Percentiles rank a stretch among this genome's conserved stretches.
Evolutionary conservation across 1,284 basidiomycete genomes (phyloP).

Genomic region (Marasmius oreades): DNA sequence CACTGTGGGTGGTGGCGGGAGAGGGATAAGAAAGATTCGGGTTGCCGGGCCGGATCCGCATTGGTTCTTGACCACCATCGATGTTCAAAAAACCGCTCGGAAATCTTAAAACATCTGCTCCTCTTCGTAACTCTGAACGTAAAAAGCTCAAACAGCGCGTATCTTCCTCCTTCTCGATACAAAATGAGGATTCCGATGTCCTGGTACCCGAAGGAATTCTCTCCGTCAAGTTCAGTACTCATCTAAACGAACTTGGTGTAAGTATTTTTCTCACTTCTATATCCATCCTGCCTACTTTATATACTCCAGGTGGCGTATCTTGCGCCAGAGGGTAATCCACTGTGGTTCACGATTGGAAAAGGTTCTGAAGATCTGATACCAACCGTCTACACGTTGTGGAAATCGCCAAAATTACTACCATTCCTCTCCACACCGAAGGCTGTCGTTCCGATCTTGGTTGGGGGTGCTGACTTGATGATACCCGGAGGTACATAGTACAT

Average conservation of each 20-base stretch:
- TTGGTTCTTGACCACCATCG: neutral
- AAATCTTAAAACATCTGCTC: constrained; percentile 67
- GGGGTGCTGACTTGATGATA: constrained; percentile 78
- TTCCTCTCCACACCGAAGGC: constrained; percentile 59
- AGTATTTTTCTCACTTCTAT: constrained; percentile 21
- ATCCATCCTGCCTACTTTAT: constrained; percentile 1
- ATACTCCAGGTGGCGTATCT: constrained; percentile 53
- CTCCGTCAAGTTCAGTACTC: constrained; percentile 61
- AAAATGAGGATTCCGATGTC: constrained; percentile 52
- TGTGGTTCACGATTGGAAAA: constrained; percentile 81
- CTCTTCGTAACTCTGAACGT: constrained; percentile 65
- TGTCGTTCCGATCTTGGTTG: constrained; percentile 52
- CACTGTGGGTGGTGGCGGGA: neutral
- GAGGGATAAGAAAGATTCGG: neutral
- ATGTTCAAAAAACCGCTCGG: constrained; percentile 78
- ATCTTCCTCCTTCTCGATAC: constrained; percentile 41
- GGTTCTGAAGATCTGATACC: constrained; percentile 65
- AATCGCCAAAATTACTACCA: constrained; percentile 59
- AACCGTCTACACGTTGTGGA: constrained; percentile 79
- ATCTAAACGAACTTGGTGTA: constrained; percentile 62
- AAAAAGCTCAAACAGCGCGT: constrained; percentile 64
- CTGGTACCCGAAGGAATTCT: constrained; percentile 71
- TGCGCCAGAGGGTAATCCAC: constrained; percentile 68
- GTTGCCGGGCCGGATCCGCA: neutral
- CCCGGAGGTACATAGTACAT: constrained; percentile 63